A percentile compares a stretch with the other conserved stretches of the same genome.
Conservation (phyloP, 495 filamentous ascomycete genomes). For the Tuber microsphaerosporum region DNA sequence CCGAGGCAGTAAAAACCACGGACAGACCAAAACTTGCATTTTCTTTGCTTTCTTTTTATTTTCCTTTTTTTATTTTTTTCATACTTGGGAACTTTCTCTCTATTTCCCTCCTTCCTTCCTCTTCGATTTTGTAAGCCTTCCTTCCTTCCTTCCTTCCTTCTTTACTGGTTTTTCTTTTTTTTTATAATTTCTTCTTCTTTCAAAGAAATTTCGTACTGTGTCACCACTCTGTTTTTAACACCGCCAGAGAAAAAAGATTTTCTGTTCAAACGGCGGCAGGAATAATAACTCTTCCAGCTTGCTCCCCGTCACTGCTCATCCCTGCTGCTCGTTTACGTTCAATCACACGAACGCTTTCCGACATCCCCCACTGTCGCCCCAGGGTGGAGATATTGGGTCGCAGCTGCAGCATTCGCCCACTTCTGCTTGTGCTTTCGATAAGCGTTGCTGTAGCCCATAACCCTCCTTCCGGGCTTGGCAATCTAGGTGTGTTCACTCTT, state of each 20-base stretch:
- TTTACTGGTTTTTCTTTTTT: background rate
- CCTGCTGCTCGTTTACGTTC: constrained; percentile 18
- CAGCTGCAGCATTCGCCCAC: constrained; percentile 5
- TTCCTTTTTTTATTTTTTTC: background rate
- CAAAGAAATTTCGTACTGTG: background rate
- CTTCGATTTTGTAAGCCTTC: background rate
- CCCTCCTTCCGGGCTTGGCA: background rate
- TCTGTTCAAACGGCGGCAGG: background rate
- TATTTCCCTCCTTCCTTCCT: background rate
- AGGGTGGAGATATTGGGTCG: constrained; percentile 14
- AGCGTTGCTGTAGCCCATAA: background rate
- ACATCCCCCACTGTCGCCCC: constrained; percentile 14
- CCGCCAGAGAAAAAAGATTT: background rate
- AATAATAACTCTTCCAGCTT: background rate
- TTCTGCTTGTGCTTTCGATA: constrained; percentile 3
- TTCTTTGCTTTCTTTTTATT: background rate
- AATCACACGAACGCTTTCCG: constrained; percentile 6
- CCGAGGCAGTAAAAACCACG: background rate
- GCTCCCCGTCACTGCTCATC: constrained; percentile 12
- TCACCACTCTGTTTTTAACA: background rate
- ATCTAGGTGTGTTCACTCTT: background rate
- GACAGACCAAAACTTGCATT: background rate
- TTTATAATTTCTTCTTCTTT: background rate
- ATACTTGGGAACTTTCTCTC: background rate
- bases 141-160: background rate